Percentiles rank a stretch among this genome's conserved stretches.
Evolutionary conservation across 2,329 filamentous ascomycete species (phyloP).

Genomic region (Pseudocercospora musae): DNA sequence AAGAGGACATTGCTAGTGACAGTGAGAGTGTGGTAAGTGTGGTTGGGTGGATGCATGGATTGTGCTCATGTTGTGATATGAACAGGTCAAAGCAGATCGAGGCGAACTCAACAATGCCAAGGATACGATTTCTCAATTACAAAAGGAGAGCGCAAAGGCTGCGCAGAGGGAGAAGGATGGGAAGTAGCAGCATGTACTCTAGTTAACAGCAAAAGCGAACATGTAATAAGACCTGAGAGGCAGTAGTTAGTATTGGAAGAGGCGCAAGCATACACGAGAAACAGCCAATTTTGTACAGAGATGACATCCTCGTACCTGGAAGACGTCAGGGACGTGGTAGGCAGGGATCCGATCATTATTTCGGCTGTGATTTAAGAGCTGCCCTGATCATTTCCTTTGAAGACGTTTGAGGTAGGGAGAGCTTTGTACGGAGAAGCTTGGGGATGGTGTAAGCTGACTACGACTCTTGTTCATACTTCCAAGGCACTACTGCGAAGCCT

Average conservation of each 20-base stretch:
- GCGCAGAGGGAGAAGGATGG: slow-evolving; percentile 28
- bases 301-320: neutral
- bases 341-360: neutral
- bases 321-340: neutral
- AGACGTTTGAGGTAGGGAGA: neutral
- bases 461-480: neutral
- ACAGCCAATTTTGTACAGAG: neutral
- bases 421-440: neutral
- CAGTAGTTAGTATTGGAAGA: neutral
- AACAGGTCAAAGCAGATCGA: slow-evolving; percentile 38
- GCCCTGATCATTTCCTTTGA: neutral
- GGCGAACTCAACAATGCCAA: slow-evolving; percentile 31
- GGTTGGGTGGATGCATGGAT: neutral
- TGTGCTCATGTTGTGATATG: slow-evolving; percentile 1
- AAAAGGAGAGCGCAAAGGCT: slow-evolving; percentile 35
- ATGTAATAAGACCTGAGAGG: neutral
- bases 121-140: slow-evolving; percentile 34
- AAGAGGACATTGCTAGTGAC: slow-evolving; percentile 71
- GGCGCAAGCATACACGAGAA: neutral
- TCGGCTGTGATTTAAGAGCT: neutral
- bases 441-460: slow-evolving; percentile 1
- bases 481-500: neutral
- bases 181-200: too few relatives aligned
- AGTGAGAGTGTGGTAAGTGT: slow-evolving; percentile 67
- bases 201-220: too few relatives aligned